Percentiles rank a stretch among this genome's conserved stretches.
phyloP scores from a whole-genome alignment of 192 early-diverging fungal species.

The Coemansia sp. region DNA sequence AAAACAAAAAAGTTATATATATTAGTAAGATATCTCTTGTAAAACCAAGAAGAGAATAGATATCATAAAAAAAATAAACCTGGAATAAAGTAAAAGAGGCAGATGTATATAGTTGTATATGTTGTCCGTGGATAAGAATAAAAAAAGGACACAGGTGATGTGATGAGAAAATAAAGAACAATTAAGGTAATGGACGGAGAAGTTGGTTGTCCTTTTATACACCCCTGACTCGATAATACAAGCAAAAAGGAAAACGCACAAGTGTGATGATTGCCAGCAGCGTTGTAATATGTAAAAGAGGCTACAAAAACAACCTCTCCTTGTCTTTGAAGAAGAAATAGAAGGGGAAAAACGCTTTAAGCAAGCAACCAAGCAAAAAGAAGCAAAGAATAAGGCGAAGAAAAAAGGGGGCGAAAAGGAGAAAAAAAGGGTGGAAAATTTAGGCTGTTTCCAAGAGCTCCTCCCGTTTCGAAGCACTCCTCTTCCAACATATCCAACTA shows the following conservation, averaged over 20 bases:
- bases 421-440: too few relatives aligned
- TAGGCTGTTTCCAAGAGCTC: too few relatives aligned
- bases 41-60: background rate
- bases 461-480: too few relatives aligned
- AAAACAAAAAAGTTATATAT: background rate
- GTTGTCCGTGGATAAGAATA: background rate
- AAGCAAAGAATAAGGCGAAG: too few relatives aligned
- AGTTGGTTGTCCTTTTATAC: background rate
- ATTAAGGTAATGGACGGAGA: background rate
- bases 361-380: too few relatives aligned
- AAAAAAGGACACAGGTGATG: background rate
- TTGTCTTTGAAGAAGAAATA: too few relatives aligned
- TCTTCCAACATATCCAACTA: too few relatives aligned
- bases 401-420: too few relatives aligned
- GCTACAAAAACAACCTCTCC: too few relatives aligned
- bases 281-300: too few relatives aligned
- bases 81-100: slow-evolving; percentile 16
- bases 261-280: too few relatives aligned
- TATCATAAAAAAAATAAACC: background rate
- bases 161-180: slow-evolving; percentile 2
- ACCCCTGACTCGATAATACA: background rate
- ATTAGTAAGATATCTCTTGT: background rate
- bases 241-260: background rate
- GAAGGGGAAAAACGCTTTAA: too few relatives aligned
- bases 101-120: background rate